phyloP scores from a whole-genome alignment of 495 filamentous ascomycete genomes.

The Cryomyces minteri region DNA sequence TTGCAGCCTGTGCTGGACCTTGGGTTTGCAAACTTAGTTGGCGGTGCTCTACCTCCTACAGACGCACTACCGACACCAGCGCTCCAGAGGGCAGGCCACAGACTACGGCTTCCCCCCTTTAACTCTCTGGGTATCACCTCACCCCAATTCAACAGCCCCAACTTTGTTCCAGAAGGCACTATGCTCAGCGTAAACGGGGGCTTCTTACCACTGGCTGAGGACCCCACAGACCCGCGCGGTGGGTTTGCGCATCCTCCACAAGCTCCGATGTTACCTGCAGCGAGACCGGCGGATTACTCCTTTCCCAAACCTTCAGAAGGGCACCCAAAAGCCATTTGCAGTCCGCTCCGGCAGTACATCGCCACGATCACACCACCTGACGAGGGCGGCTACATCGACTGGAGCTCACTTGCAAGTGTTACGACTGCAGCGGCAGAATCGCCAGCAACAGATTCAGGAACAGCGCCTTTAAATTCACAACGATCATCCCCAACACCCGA shows the following conservation, averaged over 20 bases:
- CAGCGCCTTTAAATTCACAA: not conserved
- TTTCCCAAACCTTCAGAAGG: not conserved
- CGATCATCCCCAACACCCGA: not conserved
- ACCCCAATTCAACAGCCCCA: slow-evolving; percentile 3
- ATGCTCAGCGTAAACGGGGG: slow-evolving; percentile 5
- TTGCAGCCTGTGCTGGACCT: too few relatives aligned
- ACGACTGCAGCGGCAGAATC: slow-evolving; percentile 9
- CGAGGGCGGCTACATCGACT: slow-evolving; percentile 11
- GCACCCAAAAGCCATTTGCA: not conserved
- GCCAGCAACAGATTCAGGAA: slow-evolving; percentile 11
- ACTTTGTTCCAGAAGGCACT: slow-evolving; percentile 2
- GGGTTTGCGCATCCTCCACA: not conserved
- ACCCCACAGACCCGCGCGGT: slow-evolving; percentile 8
- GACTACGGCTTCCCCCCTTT: slow-evolving; percentile 19
- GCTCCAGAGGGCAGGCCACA: slow-evolving; percentile 7
- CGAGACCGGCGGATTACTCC: not conserved
- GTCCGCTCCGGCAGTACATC: slow-evolving; percentile 5
- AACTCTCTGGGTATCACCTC: slow-evolving; percentile 17
- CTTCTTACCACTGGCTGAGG: slow-evolving; percentile 9
- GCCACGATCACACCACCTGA: slow-evolving; percentile 16
- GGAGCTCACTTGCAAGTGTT: slow-evolving; percentile 10
- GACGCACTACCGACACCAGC: slow-evolving; percentile 6
- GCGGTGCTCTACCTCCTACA: not conserved
- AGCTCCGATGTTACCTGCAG: not conserved
- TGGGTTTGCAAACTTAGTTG: too few relatives aligned